These are phyloP conservation scores for Lactifluus piperatus DNA, from an alignment of 768 basidiomycete genomes.

Conservation along the genomic window DNA sequence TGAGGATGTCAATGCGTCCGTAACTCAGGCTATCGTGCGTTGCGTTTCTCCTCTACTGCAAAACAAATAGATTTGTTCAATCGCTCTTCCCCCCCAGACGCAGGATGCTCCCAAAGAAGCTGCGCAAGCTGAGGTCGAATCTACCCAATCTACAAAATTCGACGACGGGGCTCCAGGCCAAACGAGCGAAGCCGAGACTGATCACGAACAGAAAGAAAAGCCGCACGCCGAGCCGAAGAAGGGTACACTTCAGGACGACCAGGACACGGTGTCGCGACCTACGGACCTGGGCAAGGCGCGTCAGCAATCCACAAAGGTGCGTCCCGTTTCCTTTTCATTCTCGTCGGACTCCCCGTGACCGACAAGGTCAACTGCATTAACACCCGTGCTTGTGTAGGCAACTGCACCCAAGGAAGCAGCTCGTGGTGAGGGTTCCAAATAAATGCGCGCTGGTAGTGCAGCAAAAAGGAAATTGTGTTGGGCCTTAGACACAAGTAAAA, in stretches of 20 bases:
- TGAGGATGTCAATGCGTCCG: conserved; percentile 24
- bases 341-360: background rate
- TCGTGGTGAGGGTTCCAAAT: background rate
- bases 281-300: conserved; percentile 20
- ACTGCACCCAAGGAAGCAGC: conserved; percentile 2
- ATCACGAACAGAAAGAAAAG: conserved; percentile 22
- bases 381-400: background rate
- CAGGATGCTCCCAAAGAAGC: conserved; percentile 24
- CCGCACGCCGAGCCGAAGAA: conserved; percentile 15
- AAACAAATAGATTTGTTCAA: no score
- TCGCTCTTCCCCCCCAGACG: conserved; percentile 8
- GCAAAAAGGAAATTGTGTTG: background rate
- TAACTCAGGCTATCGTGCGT: conserved; percentile 21
- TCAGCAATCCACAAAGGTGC: conserved; percentile 13
- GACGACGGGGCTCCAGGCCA: conserved; percentile 20
- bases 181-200: conserved; percentile 21
- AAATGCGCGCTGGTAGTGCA: background rate
- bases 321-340: background rate
- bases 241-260: conserved; percentile 19
- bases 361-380: background rate
- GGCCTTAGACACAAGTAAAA: conserved; percentile 1
- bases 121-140: conserved; percentile 20
- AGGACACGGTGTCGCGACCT: conserved; percentile 12
- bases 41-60: background rate
- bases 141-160: conserved; percentile 12